Evolutionary conservation across 2,329 filamentous ascomycete species (phyloP).

Genomic region (Aulographum hederae): DNA sequence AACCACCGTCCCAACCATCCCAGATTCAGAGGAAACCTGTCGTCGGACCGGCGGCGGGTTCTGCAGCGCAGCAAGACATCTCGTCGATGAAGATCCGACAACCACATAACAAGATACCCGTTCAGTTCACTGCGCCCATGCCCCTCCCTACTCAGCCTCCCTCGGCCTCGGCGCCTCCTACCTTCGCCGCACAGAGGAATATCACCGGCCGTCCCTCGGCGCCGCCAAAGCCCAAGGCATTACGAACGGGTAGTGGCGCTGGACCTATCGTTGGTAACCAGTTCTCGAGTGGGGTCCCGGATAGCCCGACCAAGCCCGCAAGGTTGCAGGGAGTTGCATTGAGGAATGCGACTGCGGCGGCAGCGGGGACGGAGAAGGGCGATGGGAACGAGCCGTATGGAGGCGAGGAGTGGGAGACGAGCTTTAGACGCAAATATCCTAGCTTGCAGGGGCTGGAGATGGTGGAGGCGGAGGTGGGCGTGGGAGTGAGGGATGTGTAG

Average conservation of each 20-base stretch:
- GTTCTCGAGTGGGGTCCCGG: too few relatives aligned
- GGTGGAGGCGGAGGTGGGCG: conserved; percentile 49
- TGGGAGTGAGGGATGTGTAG: background rate
- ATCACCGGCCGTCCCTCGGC: conserved; percentile 26
- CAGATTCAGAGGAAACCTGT: conserved; percentile 29
- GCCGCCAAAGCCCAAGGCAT: conserved; percentile 42
- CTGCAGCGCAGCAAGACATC: conserved; percentile 9
- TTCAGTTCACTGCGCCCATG: conserved; percentile 3
- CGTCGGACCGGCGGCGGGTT: conserved; percentile 8
- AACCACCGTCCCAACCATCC: conserved; percentile 4
- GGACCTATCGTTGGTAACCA: conserved; percentile 13
- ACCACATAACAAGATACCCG: too few relatives aligned
- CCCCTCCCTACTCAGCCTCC: conserved; percentile 1
- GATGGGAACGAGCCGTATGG: conserved; percentile 1
- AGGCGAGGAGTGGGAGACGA: conserved; percentile 47
- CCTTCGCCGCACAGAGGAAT: conserved; percentile 10
- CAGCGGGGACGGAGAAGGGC: conserved; percentile 1
- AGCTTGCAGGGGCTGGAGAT: conserved; percentile 73
- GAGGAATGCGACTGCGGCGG: background rate
- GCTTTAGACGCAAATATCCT: conserved; percentile 76
- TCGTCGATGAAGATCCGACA: conserved; percentile 12
- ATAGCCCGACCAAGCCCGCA: conserved; percentile 9
- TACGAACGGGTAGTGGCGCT: conserved; percentile 27
- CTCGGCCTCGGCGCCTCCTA: conserved; percentile 16
- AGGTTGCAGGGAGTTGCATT: conserved; percentile 1